These are phyloP conservation scores for Domatiomyces globalis DNA, from an alignment of 2,329 filamentous ascomycete genomes.

Conservation along the genomic window DNA sequence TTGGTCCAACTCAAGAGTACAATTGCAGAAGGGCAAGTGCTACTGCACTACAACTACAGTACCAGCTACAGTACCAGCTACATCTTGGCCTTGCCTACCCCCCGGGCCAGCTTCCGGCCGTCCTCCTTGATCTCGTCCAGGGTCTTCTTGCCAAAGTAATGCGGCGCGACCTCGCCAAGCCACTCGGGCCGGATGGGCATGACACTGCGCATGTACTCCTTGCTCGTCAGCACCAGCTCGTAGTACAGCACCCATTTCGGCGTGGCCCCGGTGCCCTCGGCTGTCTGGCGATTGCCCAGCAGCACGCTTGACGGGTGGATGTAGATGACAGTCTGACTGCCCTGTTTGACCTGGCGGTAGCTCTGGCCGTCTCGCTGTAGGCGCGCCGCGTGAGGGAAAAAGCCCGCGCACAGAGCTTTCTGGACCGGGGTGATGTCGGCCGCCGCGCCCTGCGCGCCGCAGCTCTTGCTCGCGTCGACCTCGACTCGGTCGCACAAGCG, in stretches of 20 bases:
- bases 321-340: constrained; percentile 56
- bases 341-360: constrained; percentile 85
- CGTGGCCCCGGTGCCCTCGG: constrained; percentile 33
- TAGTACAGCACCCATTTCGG: constrained; percentile 83
- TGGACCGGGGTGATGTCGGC: constrained; percentile 63
- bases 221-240: constrained; percentile 45
- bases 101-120: background rate
- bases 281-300: constrained; percentile 37
- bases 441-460: constrained; percentile 39
- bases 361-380: constrained; percentile 71
- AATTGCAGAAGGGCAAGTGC: no score
- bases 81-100: background rate
- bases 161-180: constrained; percentile 80
- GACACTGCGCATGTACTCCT: constrained; percentile 84
- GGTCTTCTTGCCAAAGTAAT: constrained; percentile 88
- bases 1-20: no score
- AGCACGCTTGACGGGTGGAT: constrained; percentile 81
- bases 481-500: constrained; percentile 91
- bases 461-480: constrained; percentile 52
- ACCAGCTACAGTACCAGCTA: no score
- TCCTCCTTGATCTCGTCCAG: constrained; percentile 39
- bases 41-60: no score
- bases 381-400: constrained; percentile 83
- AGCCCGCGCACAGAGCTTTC: constrained; percentile 77
- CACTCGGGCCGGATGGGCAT: constrained; percentile 75